Evolutionary conservation across 179 eudicot genomes (phyloP).

Genomic region (Corrigiola litoralis): DNA sequence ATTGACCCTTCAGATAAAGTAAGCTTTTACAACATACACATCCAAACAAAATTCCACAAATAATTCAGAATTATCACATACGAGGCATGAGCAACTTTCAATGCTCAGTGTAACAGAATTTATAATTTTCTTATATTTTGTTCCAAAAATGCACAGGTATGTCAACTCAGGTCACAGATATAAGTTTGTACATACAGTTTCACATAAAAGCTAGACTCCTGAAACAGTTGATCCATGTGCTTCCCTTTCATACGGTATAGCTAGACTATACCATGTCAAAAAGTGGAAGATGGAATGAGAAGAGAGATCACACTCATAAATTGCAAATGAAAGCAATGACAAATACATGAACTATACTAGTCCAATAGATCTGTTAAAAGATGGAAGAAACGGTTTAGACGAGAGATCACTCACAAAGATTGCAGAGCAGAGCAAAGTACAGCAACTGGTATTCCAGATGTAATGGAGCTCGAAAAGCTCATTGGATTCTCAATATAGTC

Average conservation of each 20-base stretch:
- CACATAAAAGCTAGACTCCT: no score
- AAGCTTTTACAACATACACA: neutral
- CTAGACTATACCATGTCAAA: no score
- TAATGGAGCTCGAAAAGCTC: slow-evolving; percentile 27
- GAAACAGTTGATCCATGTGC: no score
- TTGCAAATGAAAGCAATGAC: neutral
- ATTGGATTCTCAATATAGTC: slow-evolving; percentile 35
- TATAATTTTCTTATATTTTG: no score
- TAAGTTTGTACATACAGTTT: no score
- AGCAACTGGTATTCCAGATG: slow-evolving; percentile 52
- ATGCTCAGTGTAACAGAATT: neutral
- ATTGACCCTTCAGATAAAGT: neutral
- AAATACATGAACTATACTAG: neutral
- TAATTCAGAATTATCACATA: neutral
- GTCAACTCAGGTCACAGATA: no score
- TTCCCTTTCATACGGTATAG: no score
- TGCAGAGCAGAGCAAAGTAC: slow-evolving; percentile 61
- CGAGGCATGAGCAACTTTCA: neutral
- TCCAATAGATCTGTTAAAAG: neutral
- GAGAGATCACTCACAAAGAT: slow-evolving; percentile 57
- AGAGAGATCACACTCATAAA: no score
- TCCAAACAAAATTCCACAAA: neutral
- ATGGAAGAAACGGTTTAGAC: neutral
- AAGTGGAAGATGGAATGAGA: no score
- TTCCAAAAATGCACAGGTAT: no score